A percentile compares a stretch with the other conserved stretches of the same genome.
Conservation (phyloP, 2,329 filamentous ascomycete species). For the Dactylellina haptotyla region DNA sequence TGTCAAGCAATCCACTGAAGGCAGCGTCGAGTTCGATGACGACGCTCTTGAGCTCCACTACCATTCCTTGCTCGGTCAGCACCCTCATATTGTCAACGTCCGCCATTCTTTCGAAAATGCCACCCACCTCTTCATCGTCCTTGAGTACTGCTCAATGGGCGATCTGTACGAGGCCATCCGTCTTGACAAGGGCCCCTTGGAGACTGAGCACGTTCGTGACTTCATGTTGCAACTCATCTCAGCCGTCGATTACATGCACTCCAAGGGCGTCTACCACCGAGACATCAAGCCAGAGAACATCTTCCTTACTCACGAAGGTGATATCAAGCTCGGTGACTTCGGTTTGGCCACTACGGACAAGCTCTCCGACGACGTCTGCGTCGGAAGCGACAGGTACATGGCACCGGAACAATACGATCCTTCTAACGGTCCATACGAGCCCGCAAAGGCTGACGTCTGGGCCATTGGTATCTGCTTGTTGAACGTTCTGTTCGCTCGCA, state of each 20-base stretch:
- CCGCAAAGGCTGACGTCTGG: conserved; percentile 94
- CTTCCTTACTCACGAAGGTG: conserved; percentile 79
- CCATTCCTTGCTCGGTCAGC: conserved; percentile 79
- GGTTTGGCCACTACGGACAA: conserved; percentile 87
- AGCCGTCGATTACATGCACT: conserved; percentile 75
- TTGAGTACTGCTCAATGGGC: conserved; percentile 94
- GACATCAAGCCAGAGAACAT: conserved; percentile 95
- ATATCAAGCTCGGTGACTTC: conserved; percentile 97
- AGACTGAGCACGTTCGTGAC: conserved; percentile 94
- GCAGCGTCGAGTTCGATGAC: conserved; percentile 75
- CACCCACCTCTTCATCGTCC: conserved; percentile 86
- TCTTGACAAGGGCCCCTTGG: conserved; percentile 82
- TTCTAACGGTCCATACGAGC: conserved; percentile 87
- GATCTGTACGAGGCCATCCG: conserved; percentile 98
- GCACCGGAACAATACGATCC: conserved; percentile 93
- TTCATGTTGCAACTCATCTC: conserved; percentile 77
- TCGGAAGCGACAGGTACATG: conserved; percentile 99
- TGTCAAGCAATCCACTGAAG: conserved; percentile 78
- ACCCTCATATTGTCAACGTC: conserved; percentile 93
- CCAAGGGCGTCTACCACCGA: conserved; percentile 82
- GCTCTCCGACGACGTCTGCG: conserved; percentile 91
- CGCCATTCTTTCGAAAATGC: conserved; percentile 91
- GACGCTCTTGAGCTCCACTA: conserved; percentile 72
- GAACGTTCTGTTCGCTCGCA: conserved; percentile 95
- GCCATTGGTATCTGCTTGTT: conserved; percentile 95